These are phyloP conservation scores for Mallotus nudiflorus DNA, from an alignment of 345 rosid genomes.

Conservation along the genomic window DNA sequence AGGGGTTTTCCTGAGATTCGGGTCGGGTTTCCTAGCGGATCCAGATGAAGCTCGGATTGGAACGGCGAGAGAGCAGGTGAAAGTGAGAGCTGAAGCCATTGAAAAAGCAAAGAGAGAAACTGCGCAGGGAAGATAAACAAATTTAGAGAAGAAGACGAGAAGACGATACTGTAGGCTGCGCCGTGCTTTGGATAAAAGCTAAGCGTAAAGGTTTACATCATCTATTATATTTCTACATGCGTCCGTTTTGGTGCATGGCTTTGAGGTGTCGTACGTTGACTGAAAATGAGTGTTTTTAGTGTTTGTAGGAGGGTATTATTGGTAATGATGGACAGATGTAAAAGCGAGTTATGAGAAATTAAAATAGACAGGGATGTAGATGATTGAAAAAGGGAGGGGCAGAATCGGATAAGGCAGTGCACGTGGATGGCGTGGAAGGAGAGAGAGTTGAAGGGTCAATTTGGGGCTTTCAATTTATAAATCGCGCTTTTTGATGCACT, in stretches of 20 bases:
- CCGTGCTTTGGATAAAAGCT: neutral
- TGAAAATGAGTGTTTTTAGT: neutral
- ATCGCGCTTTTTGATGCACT: neutral
- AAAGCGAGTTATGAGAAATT: neutral
- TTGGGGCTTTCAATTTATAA: neutral
- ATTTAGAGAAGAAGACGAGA: neutral
- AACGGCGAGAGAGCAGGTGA: conserved; percentile 35
- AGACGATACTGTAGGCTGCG: conserved; percentile 39
- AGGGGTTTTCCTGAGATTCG: conserved; percentile 13
- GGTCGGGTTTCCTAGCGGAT: conserved; percentile 29
- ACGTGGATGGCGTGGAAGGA: conserved; percentile 11
- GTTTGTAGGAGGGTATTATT: neutral
- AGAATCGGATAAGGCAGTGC: conserved; percentile 20
- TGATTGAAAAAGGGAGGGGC: neutral
- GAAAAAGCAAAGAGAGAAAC: neutral
- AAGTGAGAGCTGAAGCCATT: conserved; percentile 52
- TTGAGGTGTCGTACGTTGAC: neutral
- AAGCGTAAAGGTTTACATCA: neutral
- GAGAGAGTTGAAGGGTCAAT: conserved; percentile 9
- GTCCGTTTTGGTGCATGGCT: neutral
- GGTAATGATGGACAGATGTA: neutral
- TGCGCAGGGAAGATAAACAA: conserved; percentile 3
- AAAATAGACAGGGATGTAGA: neutral
- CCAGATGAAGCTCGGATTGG: conserved; percentile 44
- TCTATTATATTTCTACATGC: neutral